Evolutionary conservation across 495 filamentous ascomycete genomes (phyloP), one percentile per base, ranked within the genome.

Genomic region (Cryomyces minteri): DNA sequence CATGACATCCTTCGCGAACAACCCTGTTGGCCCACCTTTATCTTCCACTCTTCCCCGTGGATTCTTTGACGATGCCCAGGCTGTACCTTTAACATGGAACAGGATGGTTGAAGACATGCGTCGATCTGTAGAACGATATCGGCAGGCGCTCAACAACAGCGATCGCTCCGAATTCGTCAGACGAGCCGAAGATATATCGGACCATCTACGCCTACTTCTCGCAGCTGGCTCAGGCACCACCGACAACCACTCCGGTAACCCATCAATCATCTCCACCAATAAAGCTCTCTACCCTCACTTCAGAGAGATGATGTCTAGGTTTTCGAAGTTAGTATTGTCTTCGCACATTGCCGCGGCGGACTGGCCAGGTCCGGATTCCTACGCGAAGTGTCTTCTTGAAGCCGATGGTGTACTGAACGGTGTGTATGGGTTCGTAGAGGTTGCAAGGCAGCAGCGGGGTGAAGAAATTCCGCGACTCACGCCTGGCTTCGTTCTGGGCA

Each of bases 271-370:
- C 44, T 90, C 85, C 6, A 88, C 86, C 6, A 98, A 98, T 62
- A 94, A 94, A 62, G 79, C 84, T 2, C 68, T 98, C 39, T 95
- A 96, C 55, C 90, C 92, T 31, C 86, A 96, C 64, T 98, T 95
- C 62, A 75, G 92, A 43, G 92, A 95, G 57, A 95, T 94, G 81
- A 98, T 98, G 90, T 96, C 90, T 5, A 84, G 90, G 53, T 96
- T 96, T 63, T 96, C 92, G 34, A 98, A 96, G 61, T 69, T 98
- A 34, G 92, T 98, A 25, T 74, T 98, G 32, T 96, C 88, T 18
- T 95, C 90, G n/a, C 90, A 96, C 59, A 94, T 96, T 56, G 90
- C 90, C 33, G 84, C 88, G 25, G 81, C 88, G 31, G 90, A 96
- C 60, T 95, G 82, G 76, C 85, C 87, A 18, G 67, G 75, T 36